phyloP scores from a whole-genome alignment of 305 asterid species.

The Solanum hybrid region DNA sequence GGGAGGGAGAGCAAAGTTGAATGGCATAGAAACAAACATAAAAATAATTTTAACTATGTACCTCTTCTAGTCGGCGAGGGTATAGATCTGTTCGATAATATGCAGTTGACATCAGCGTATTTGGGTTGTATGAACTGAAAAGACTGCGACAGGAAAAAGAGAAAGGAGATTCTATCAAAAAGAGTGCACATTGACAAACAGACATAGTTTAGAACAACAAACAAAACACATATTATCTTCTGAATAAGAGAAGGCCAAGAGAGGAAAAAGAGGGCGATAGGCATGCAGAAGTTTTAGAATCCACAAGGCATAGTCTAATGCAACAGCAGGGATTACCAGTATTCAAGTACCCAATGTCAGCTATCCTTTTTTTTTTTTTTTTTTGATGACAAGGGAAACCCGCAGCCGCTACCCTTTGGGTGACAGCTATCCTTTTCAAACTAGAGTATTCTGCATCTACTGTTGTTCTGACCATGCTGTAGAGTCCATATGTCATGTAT shows the following conservation, averaged over 20 bases:
- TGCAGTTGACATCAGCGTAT: slow-evolving; percentile 73
- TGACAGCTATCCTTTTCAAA: not conserved
- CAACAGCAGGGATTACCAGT: not conserved
- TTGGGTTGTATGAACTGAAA: slow-evolving; percentile 75
- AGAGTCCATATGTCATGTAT: not conserved
- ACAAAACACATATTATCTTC: not conserved
- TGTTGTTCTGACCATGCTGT: not conserved
- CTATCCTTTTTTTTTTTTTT: not conserved
- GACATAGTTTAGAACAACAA: not conserved
- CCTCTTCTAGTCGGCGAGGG: slow-evolving; percentile 63
- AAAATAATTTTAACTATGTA: slow-evolving; percentile 13
- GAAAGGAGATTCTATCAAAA: not conserved
- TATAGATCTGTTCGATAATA: slow-evolving; percentile 76
- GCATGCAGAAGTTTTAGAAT: not conserved
- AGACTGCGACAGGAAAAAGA: slow-evolving; percentile 42
- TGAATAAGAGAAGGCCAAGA: not conserved
- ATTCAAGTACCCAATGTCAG: not conserved
- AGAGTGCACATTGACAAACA: not conserved
- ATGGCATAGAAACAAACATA: not conserved
- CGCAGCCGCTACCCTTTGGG: too few relatives aligned
- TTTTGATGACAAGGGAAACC: too few relatives aligned
- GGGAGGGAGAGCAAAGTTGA: not conserved
- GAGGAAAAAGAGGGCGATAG: not conserved
- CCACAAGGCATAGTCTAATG: not conserved
- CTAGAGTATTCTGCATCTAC: not conserved